Percentiles rank a stretch among this genome's conserved stretches.
These are phyloP conservation scores for Secale cereale DNA, from an alignment of 176 grass and related monocot species.

Conservation along the genomic window DNA sequence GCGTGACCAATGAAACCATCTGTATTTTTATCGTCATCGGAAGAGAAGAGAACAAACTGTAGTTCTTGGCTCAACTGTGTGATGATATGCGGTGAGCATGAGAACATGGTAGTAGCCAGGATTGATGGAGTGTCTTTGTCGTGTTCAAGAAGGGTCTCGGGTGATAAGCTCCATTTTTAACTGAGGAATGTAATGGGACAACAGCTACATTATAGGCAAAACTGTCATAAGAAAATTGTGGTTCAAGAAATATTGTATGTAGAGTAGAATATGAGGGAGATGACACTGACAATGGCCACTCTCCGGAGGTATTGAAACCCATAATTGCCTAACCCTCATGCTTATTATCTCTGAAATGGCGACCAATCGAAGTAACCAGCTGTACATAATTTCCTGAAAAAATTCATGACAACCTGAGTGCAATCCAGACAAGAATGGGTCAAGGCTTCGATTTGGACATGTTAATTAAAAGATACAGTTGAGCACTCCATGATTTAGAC, in stretches of 20 bases:
- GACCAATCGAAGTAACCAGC: constrained; percentile 3
- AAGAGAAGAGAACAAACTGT: constrained; percentile 3
- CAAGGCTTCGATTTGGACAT: constrained; percentile 1
- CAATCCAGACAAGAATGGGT: not conserved
- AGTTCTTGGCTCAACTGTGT: not conserved
- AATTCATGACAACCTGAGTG: not conserved
- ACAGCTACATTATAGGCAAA: constrained; percentile 46
- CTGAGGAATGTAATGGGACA: constrained; percentile 31
- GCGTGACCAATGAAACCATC: not conserved
- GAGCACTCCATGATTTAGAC: not conserved
- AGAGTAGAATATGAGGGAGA: constrained; percentile 16
- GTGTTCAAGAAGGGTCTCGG: constrained; percentile 26
- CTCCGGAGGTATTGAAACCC: constrained; percentile 40
- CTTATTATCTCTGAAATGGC: constrained; percentile 41
- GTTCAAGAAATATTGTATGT: constrained; percentile 15
- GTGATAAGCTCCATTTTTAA: constrained; percentile 38
- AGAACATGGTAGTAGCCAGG: constrained; percentile 9
- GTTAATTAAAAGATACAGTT: constrained; percentile 1
- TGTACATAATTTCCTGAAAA: constrained; percentile 9
- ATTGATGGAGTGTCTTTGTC: not conserved
- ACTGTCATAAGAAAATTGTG: constrained; percentile 9
- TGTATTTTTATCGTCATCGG: not conserved
- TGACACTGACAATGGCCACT: constrained; percentile 38
- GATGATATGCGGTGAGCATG: constrained; percentile 8
- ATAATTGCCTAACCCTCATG: constrained; percentile 36